Base-by-base conservation (phyloP, 495 filamentous ascomycete species). In the Neurospora sp. region DNA sequence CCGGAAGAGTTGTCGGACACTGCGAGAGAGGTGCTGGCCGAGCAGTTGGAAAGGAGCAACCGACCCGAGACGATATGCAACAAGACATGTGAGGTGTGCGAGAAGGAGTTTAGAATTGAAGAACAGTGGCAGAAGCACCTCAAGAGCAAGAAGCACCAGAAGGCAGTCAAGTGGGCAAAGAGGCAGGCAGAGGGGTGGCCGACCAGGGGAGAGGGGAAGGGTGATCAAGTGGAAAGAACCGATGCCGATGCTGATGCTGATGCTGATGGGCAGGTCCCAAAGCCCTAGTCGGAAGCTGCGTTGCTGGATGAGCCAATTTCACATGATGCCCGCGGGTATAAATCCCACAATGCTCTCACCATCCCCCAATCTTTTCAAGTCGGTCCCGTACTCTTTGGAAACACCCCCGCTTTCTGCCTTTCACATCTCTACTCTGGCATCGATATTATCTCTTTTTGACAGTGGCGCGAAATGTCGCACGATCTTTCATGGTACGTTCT, bases 81-180 rank as follows among this genome's bases (percentile, higher is more conserved):
- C 80, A 84, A 79, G 77, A 84, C 78, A 9, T 99, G 96, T 75
- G 90, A 95, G 9, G 27, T 89, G 8, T 99, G 96, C 78, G 75
- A 85, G 12, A 90, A 90, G 72, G 91, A 89, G 4, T 83, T 91
- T 68, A 83, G 89, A 42, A 90, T 88, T 1, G 88, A 93, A 76
- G 86, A 90, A 61, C 87, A 93, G 73, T 98, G 94, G 94, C 79
- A 87, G 40, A 82, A 83, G 48, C 96, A 99, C 81, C 77, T 94
- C 6, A 88, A 87, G 72, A 90, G 94, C 72, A 85, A 86, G 69
- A 83, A 81, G 40, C 93, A 97, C 75, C 72, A 74, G 61, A 77
- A 80, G 27, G 76, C 69, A 1, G 72, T 81, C 12, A 74, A 72
- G 9, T 69, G 41, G 7, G 71, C 70, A 37, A 80, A 70, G 68